Conservation (phyloP, 1,139 yeast species). For the Eremothecium cymbalariae region DNA sequence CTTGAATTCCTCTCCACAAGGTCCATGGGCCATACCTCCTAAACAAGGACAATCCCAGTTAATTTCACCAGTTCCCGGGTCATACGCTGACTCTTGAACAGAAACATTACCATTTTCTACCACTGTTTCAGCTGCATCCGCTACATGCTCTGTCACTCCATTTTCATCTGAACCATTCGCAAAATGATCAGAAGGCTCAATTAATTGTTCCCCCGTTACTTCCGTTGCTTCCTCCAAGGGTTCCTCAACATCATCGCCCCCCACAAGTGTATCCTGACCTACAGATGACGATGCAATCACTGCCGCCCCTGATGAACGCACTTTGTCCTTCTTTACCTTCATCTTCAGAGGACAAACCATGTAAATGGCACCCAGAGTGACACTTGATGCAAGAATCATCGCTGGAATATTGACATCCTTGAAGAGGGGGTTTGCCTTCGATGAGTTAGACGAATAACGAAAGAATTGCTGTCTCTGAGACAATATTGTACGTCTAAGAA, state of each 20-base stretch:
- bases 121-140: not conserved
- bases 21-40: slow-evolving; percentile 98
- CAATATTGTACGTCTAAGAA: no score
- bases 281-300: no score
- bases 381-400: slow-evolving; percentile 6
- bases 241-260: not conserved
- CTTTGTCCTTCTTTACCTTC: slow-evolving; percentile 4
- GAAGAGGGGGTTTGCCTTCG: not conserved
- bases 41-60: slow-evolving; percentile 99
- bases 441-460: no score
- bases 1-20: slow-evolving; percentile 97
- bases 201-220: slow-evolving; percentile 1
- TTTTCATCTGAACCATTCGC: not conserved
- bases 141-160: not conserved
- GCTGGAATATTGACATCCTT: slow-evolving; percentile 4
- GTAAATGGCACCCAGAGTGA: slow-evolving; percentile 8
- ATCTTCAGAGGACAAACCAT: slow-evolving; percentile 7
- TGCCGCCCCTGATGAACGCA: no score
- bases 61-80: slow-evolving; percentile 97
- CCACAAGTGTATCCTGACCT: no score
- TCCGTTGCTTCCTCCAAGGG: not conserved
- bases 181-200: slow-evolving; percentile 2
- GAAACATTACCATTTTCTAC: slow-evolving; percentile 1
- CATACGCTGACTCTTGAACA: slow-evolving; percentile 59
- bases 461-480: no score